phyloP scores from a whole-genome alignment of 495 filamentous ascomycete genomes.

The Parathielavia appendiculata region DNA sequence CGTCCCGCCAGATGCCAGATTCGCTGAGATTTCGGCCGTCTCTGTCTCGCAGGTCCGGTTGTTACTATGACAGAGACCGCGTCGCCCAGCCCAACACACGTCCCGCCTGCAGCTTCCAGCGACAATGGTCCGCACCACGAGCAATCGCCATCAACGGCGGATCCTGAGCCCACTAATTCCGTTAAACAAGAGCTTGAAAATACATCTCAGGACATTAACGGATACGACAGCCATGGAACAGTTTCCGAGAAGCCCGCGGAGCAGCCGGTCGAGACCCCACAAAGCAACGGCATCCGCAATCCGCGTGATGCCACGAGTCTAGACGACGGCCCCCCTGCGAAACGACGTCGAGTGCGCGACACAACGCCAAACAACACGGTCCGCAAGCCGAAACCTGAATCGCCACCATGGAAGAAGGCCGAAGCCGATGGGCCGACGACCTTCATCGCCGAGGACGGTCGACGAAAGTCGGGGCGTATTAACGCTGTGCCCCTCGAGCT shows the following conservation, averaged over 20 bases:
- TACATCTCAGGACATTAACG: neutral
- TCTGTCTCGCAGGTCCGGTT: constrained; percentile 35
- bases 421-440: constrained; percentile 83
- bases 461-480: constrained; percentile 78
- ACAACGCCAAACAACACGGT: constrained; percentile 33
- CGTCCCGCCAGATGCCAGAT: constrained; percentile 53
- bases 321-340: constrained; percentile 56
- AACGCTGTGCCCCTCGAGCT: constrained; percentile 68
- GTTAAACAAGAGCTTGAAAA: constrained; percentile 1
- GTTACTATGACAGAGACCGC: constrained; percentile 49
- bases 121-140: constrained; percentile 20
- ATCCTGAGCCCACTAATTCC: constrained; percentile 4
- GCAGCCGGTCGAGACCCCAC: constrained; percentile 10
- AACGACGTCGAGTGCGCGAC: constrained; percentile 63
- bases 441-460: constrained; percentile 67
- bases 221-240: constrained; percentile 3
- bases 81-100: constrained; percentile 45
- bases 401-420: constrained; percentile 91
- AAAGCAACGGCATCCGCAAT: constrained; percentile 22
- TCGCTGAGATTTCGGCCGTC: constrained; percentile 60
- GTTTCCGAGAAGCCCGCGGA: neutral
- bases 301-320: constrained; percentile 9
- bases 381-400: constrained; percentile 49
- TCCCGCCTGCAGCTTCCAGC: constrained; percentile 29
- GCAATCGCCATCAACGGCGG: constrained; percentile 11